phyloP scores from a whole-genome alignment of 2,329 filamentous ascomycete genomes.

The Alternaria triticina region DNA sequence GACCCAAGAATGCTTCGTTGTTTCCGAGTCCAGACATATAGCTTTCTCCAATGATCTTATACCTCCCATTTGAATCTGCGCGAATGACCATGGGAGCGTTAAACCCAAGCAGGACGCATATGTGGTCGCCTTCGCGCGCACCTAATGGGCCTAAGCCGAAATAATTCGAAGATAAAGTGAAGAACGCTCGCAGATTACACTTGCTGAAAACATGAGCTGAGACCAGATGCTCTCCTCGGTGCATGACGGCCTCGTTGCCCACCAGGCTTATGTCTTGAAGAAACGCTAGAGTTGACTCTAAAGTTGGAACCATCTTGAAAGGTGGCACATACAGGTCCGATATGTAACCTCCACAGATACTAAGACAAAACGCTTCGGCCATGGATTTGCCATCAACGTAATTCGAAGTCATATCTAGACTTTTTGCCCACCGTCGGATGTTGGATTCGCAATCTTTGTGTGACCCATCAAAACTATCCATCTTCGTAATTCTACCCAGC shows the following conservation, averaged over 20 bases:
- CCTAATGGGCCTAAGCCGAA: neutral
- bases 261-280: no score
- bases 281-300: neutral
- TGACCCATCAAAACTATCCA: neutral
- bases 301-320: rapidly evolving
- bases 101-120: neutral
- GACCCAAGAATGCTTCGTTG: neutral
- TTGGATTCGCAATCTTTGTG: neutral
- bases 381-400: neutral
- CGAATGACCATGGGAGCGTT: neutral
- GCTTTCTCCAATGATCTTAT: neutral
- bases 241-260: no score
- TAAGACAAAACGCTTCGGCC: neutral
- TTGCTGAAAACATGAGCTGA: rapidly evolving
- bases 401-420: neutral
- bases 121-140: neutral
- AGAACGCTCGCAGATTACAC: neutral
- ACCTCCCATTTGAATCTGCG: neutral
- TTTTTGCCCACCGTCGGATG: neutral
- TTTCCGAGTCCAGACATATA: neutral
- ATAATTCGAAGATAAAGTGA: neutral
- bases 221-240: rapidly evolving
- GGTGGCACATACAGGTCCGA: neutral
- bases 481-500: neutral
- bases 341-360: rapidly evolving